Evolutionary conservation across 1,139 yeast genomes (phyloP), one percentile per base, ranked within the genome.

Genomic region (Arxiozyma heterogenica): DNA sequence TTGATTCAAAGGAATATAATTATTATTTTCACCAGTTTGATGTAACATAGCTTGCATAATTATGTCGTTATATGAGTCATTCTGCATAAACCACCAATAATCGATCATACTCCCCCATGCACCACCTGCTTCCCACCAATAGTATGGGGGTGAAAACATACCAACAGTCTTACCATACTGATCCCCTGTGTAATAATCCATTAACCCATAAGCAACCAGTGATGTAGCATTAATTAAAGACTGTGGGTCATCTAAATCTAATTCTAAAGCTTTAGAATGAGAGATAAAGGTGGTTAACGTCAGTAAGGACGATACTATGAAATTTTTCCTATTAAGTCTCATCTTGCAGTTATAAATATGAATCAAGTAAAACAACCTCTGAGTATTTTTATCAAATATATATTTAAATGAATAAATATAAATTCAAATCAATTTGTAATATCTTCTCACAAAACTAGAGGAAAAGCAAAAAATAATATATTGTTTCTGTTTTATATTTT

Each of bases 41-140:
- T 82, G 84, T 52, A 78, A 67, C 64, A 91, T 69, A 4, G 94
- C 87, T 54, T 77, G 73, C 65, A 79, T 79, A 56, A 89, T 78
- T 41, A 76, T 60, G 34, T 78, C 78, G 45, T 77, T 82, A 64
- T 79, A 86, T 0, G 93, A 81, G 62, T 81, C 83, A 66, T 89
- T 84, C 50, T 86, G 80, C 75, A 88, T 81, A 65, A 77, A 83
- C 64, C 69, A 84, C 73, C 88, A 79, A 69, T 83, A 86, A 68
- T 90, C 96, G 49, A 90, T 71, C 77, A 91, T 75, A 22, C 87
- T 77, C 5, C 96, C 95, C 88, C 90, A 88, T 5, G 95, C 97
- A 59, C 95, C 96, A 65, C 98, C 98, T 41, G 96, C 96, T 73
- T 90, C 93, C 97, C 97, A 90, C 97, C 97, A 91, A 75, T 90